A percentile compares a stretch with the other conserved stretches of the same genome.
These are phyloP conservation scores for Triglochin maritima DNA, from an alignment of 106 monocot species.

Conservation along the genomic window DNA sequence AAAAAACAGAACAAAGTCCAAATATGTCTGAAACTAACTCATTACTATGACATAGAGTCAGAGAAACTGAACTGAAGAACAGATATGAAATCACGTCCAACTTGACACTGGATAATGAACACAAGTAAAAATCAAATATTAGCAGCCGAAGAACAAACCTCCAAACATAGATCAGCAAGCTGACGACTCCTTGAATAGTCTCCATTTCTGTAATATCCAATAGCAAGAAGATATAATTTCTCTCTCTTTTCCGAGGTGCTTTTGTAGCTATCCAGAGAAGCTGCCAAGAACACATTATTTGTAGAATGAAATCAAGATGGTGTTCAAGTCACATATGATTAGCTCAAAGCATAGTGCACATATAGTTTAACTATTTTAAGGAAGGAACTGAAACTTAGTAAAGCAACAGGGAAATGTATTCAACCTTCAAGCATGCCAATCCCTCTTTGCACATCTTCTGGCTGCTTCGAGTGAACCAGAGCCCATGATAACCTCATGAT, in stretches of 20 bases:
- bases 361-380: too few species aligned
- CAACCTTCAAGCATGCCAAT: conserved; percentile 88
- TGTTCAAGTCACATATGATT: too few species aligned
- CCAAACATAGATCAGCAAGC: conserved; percentile 57
- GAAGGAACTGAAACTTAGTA: too few species aligned
- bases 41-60: too few species aligned
- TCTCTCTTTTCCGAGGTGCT: conserved; percentile 56
- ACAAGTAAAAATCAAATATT: background rate
- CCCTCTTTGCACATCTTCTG: conserved; percentile 75
- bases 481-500: conserved; percentile 81
- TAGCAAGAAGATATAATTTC: conserved; percentile 71
- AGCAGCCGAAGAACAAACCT: conserved; percentile 25
- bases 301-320: too few species aligned
- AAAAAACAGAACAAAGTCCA: too few species aligned
- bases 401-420: background rate
- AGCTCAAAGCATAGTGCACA: too few species aligned
- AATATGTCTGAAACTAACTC: too few species aligned
- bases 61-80: too few species aligned
- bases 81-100: too few species aligned
- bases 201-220: conserved; percentile 67
- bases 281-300: conserved; percentile 20
- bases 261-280: conserved; percentile 48
- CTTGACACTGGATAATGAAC: too few species aligned
- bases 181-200: conserved; percentile 71
- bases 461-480: conserved; percentile 76